A percentile compares a stretch with the other conserved stretches of the same genome.
These are phyloP conservation scores for Xylaria sp. DNA, from an alignment of 2,329 filamentous ascomycete genomes.

Conservation along the genomic window DNA sequence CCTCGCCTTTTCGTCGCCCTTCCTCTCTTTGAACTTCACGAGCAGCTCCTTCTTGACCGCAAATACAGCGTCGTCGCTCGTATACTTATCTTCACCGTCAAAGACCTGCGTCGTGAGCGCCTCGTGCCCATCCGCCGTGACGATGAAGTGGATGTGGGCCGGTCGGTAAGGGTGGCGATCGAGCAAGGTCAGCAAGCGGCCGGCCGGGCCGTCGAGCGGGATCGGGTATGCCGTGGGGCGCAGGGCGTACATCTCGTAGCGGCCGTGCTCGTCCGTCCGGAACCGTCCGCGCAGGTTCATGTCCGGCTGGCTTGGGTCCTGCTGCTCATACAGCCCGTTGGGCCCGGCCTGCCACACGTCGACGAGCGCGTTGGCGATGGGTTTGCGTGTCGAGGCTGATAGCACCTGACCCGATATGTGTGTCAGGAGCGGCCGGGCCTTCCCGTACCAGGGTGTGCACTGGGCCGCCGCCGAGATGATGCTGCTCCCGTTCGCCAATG, in stretches of 20 bases:
- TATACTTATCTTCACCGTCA: conserved; percentile 67
- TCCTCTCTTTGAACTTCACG: conserved; percentile 48
- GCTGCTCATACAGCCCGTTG: conserved; percentile 74
- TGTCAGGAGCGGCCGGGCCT: conserved; percentile 53
- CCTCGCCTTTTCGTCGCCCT: conserved; percentile 52
- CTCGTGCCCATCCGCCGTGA: conserved; percentile 43
- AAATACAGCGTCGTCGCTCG: conserved; percentile 59
- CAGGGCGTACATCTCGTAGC: conserved; percentile 66
- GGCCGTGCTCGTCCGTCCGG: conserved; percentile 67
- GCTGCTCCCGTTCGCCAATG: conserved; percentile 69
- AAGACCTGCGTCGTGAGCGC: conserved; percentile 77
- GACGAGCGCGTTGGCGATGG: conserved; percentile 68
- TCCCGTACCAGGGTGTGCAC: conserved; percentile 41
- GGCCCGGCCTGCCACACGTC: conserved; percentile 83
- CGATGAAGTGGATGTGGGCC: conserved; percentile 66
- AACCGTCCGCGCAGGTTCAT: conserved; percentile 78
- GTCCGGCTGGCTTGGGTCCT: conserved; percentile 72
- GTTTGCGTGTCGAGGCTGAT: conserved; percentile 65
- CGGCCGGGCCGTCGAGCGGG: conserved; percentile 58
- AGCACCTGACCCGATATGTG: conserved; percentile 56
- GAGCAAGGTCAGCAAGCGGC: conserved; percentile 56
- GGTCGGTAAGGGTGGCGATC: conserved; percentile 63
- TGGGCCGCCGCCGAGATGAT: conserved; percentile 62
- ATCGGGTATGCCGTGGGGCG: conserved; percentile 63
- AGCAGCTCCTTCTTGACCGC: conserved; percentile 59